Evolutionary conservation across 1,284 basidiomycete species (phyloP).

Genomic region (Pascua sp.): DNA sequence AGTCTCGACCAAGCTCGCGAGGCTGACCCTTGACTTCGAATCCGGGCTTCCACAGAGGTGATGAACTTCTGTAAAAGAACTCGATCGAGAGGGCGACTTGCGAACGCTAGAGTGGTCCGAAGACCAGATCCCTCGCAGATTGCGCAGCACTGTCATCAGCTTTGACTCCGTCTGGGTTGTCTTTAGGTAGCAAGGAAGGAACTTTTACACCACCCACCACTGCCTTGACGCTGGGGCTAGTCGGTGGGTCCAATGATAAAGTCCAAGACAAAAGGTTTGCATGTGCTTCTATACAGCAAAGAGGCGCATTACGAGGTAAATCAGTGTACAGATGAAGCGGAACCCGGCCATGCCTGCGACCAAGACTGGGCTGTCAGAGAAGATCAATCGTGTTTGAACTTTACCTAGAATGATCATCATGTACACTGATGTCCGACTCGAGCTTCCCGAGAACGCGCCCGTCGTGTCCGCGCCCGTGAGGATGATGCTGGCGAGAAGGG

Average conservation of each 20-base stretch:
- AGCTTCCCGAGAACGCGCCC: slow-evolving; percentile 59
- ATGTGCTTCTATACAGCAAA: slow-evolving; percentile 56
- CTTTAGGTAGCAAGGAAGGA: too few relatives aligned
- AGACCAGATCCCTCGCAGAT: slow-evolving; percentile 75
- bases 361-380: slow-evolving; percentile 33
- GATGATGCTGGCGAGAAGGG: slow-evolving; percentile 80
- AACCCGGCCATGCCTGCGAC: slow-evolving; percentile 49
- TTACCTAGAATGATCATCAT: slow-evolving; percentile 43
- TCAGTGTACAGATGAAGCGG: slow-evolving; percentile 62
- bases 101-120: slow-evolving; percentile 78
- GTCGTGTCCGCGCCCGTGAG: slow-evolving; percentile 63
- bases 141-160: too few relatives aligned
- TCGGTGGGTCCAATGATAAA: too few relatives aligned
- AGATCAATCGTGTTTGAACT: slow-evolving; percentile 6
- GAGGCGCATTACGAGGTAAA: slow-evolving; percentile 61
- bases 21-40: too few relatives aligned
- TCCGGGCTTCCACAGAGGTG: too few relatives aligned
- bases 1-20: too few relatives aligned
- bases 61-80: slow-evolving; percentile 66
- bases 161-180: too few relatives aligned
- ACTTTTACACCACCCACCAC: too few relatives aligned
- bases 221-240: too few relatives aligned
- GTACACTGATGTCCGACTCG: slow-evolving; percentile 54
- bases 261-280: too few relatives aligned
- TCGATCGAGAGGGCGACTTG: slow-evolving; percentile 74